Evolutionary conservation across 2,329 filamentous ascomycete genomes (phyloP).

Genomic region (Aspergillus udagawae): DNA sequence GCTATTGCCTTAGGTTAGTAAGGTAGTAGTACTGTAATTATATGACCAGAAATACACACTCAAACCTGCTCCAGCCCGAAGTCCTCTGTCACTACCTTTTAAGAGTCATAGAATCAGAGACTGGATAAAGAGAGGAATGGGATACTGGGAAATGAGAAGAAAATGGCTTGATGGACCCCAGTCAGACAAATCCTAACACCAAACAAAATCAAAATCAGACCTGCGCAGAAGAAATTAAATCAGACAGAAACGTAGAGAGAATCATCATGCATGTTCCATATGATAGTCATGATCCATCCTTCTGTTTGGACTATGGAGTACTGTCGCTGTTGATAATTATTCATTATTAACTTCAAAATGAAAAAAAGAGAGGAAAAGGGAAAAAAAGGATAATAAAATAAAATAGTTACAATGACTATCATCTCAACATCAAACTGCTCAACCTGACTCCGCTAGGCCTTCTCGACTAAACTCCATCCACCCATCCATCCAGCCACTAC

Average conservation of each 20-base stretch:
- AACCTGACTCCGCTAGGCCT: not conserved
- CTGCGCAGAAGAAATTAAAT: not conserved
- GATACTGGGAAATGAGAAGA: not conserved
- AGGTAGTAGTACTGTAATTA: not conserved
- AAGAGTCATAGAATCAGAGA: not conserved
- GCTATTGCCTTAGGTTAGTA: not conserved
- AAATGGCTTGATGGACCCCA: not conserved
- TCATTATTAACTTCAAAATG: not conserved
- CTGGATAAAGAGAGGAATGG: not conserved
- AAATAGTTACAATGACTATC: not conserved
- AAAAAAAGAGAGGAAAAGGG: not conserved
- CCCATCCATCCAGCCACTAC: not conserved
- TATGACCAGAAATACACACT: not conserved
- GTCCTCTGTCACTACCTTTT: not conserved
- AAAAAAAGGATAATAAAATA: not conserved
- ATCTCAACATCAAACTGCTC: not conserved
- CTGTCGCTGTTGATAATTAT: not conserved
- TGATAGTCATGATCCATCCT: not conserved
- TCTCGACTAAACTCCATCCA: constrained; percentile 1
- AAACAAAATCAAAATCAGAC: not conserved
- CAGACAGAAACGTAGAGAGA: not conserved
- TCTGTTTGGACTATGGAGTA: too few species aligned
- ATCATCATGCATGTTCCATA: not conserved
- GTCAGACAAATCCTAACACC: not conserved
- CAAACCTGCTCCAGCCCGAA: not conserved